These are phyloP conservation scores for Akanthomyces dipterigenus DNA, from an alignment of 2,329 filamentous ascomycete species.

Conservation along the genomic window DNA sequence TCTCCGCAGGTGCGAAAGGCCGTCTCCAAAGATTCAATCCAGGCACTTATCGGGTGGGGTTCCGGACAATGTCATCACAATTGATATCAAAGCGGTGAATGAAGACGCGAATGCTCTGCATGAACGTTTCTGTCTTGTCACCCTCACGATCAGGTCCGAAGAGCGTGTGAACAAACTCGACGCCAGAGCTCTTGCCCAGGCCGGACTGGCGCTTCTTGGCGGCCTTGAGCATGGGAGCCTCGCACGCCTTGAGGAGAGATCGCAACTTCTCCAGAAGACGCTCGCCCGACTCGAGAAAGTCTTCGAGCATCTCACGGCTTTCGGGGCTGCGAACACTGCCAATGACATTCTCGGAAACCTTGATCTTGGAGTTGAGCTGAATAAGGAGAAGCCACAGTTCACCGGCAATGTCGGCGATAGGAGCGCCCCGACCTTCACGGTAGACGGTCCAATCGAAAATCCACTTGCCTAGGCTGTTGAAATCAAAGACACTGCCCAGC, in stretches of 20 bases:
- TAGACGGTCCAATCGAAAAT: constrained; percentile 99
- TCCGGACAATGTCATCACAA: constrained; percentile 77
- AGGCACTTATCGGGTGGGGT: constrained; percentile 45
- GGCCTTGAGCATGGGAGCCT: constrained; percentile 90
- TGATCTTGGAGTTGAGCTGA: constrained; percentile 88
- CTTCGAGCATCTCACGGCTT: constrained; percentile 73
- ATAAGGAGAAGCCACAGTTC: constrained; percentile 95
- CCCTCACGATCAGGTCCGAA: constrained; percentile 89
- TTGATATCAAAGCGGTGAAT: constrained; percentile 93
- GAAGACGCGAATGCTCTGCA: constrained; percentile 83
- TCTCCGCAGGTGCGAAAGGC: neutral
- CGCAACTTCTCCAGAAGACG: constrained; percentile 80
- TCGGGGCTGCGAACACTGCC: constrained; percentile 65
- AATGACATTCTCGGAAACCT: constrained; percentile 75
- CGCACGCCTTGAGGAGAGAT: constrained; percentile 81
- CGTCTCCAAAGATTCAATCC: neutral
- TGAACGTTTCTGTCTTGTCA: constrained; percentile 84
- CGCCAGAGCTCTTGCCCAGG: constrained; percentile 86
- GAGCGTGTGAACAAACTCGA: constrained; percentile 92
- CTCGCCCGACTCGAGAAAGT: constrained; percentile 86
- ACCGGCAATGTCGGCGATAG: constrained; percentile 84
- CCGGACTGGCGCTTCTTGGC: constrained; percentile 61
- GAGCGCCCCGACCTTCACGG: constrained; percentile 71
- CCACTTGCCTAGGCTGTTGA: constrained; percentile 97
- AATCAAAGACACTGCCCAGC: constrained; percentile 91